Evolutionary conservation across 495 filamentous ascomycete species (phyloP).

Genomic region (Tuber microsphaerosporum): DNA sequence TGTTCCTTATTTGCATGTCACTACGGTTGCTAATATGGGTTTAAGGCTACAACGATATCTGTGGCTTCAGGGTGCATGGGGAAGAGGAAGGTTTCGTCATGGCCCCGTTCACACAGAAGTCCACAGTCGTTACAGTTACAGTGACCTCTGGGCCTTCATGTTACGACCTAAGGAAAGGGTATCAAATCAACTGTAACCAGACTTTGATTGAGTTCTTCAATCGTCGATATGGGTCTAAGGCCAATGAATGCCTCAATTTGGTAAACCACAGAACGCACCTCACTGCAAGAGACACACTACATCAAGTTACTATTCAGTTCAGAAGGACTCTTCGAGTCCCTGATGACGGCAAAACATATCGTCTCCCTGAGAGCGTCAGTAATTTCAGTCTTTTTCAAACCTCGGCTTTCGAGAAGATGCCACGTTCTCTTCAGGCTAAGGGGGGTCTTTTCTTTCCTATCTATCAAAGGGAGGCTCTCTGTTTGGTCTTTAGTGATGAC

Average conservation of each 20-base stretch:
- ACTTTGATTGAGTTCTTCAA: slow-evolving; percentile 14
- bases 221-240: not conserved
- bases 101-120: not conserved
- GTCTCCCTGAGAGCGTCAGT: slow-evolving; percentile 44
- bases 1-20: not conserved
- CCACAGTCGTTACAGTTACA: not conserved
- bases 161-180: not conserved
- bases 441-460: slow-evolving; percentile 45
- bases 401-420: not conserved
- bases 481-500: not conserved
- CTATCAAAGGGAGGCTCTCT: not conserved
- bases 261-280: not conserved
- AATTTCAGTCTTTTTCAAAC: slow-evolving; percentile 35
- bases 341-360: slow-evolving; percentile 41
- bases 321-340: slow-evolving; percentile 48
- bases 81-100: not conserved
- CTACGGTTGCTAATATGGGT: not conserved
- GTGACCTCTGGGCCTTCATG: slow-evolving; percentile 6
- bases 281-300: not conserved
- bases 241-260: not conserved
- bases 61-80: not conserved
- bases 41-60: not conserved
- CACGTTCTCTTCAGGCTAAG: slow-evolving; percentile 32
- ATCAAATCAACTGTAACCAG: slow-evolving; percentile 14
- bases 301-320: slow-evolving; percentile 27